phyloP scores from a whole-genome alignment of 768 basidiomycete species.

The Glaciozyma antarctica region DNA sequence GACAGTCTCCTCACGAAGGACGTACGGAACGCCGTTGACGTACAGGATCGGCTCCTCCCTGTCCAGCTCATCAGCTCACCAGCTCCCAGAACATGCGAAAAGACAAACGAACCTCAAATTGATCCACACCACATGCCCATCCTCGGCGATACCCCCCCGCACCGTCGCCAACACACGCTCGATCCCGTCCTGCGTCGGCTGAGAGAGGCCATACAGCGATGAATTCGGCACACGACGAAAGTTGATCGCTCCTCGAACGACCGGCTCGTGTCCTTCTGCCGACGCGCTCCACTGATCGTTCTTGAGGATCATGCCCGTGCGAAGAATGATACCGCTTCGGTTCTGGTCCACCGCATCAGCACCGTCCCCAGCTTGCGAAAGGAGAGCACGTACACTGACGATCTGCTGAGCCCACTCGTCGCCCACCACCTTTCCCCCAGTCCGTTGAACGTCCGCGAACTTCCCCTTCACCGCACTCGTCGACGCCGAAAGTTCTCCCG shows the following conservation, averaged over 20 bases:
- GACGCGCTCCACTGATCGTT: slow-evolving; percentile 40
- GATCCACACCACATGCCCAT: slow-evolving; percentile 62
- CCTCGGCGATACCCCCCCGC: not conserved
- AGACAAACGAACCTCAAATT: slow-evolving; percentile 51
- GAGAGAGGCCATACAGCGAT: slow-evolving; percentile 82
- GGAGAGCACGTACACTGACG: slow-evolving; percentile 53
- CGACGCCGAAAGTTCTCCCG: slow-evolving; percentile 53
- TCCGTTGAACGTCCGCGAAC: slow-evolving; percentile 48
- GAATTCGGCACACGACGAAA: slow-evolving; percentile 75
- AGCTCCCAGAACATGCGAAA: not conserved
- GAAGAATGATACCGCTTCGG: slow-evolving; percentile 84
- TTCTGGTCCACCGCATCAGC: slow-evolving; percentile 46
- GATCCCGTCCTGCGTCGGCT: slow-evolving; percentile 81
- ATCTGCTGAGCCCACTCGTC: slow-evolving; percentile 95
- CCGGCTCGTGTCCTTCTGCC: slow-evolving; percentile 34
- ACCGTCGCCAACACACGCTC: slow-evolving; percentile 38
- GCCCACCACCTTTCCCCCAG: slow-evolving; percentile 73
- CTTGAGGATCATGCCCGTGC: slow-evolving; percentile 64
- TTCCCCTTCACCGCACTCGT: slow-evolving; percentile 45
- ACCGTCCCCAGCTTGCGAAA: not conserved
- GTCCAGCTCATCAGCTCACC: not conserved
- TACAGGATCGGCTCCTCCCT: slow-evolving; percentile 60
- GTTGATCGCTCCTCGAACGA: slow-evolving; percentile 85
- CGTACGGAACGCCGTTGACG: slow-evolving; percentile 86
- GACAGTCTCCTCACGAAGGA: slow-evolving; percentile 66